Evolutionary conservation across 345 rosid genomes (phyloP).

Genomic region (Capsella bursapastoris): DNA sequence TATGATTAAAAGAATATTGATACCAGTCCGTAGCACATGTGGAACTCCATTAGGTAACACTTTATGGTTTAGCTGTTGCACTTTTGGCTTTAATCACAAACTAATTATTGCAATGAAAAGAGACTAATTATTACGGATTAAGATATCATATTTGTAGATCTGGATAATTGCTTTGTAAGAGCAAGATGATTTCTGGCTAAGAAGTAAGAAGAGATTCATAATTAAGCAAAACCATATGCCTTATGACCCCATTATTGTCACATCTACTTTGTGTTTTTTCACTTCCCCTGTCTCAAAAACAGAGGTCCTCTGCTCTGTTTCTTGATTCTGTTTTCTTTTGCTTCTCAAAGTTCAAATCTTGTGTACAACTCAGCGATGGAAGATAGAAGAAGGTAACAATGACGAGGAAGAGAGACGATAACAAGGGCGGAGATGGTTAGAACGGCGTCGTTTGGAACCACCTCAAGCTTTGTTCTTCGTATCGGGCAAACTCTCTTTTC

Average conservation of each 20-base stretch:
- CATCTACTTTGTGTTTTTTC: constrained; percentile 5
- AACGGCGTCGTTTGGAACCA: constrained; percentile 62
- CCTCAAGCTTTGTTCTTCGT: constrained; percentile 63
- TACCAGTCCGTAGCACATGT: constrained; percentile 38
- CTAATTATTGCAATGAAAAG: constrained; percentile 27
- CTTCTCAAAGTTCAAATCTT: constrained; percentile 9
- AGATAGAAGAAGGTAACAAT: not conserved
- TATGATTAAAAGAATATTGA: constrained; percentile 14
- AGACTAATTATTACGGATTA: constrained; percentile 37
- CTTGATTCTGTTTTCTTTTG: constrained; percentile 6
- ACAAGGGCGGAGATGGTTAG: constrained; percentile 26
- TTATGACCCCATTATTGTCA: constrained; percentile 21
- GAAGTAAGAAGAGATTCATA: constrained; percentile 12
- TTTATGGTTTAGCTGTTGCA: constrained; percentile 23
- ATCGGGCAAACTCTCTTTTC: constrained; percentile 62
- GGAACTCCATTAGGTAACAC: constrained; percentile 6
- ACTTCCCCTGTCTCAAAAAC: constrained; percentile 30
- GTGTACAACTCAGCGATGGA: constrained; percentile 19
- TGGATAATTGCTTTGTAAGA: constrained; percentile 35
- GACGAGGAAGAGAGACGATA: constrained; percentile 12
- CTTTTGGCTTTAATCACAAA: constrained; percentile 40
- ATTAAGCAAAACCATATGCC: constrained; percentile 19
- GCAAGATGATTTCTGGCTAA: constrained; percentile 14
- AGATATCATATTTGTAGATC: constrained; percentile 41
- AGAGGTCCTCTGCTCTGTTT: constrained; percentile 35